phyloP scores from a whole-genome alignment of 177 flowering plant species.

The Telopea speciosissima region DNA sequence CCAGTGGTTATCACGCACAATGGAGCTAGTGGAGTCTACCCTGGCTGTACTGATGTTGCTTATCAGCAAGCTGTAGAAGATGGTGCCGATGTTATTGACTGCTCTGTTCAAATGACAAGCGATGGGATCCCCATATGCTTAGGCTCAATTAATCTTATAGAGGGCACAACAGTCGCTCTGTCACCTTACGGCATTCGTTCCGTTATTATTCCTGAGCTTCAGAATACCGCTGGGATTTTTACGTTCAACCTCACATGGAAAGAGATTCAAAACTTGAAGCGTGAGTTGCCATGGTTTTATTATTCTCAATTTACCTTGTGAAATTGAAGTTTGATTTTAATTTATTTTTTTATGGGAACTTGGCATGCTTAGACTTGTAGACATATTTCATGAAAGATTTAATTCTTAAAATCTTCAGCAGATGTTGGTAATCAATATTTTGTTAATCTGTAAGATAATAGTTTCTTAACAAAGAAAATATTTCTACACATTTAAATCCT shows the following conservation, averaged over 20 bases:
- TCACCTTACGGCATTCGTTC: slow-evolving; percentile 29
- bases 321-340: neutral
- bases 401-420: neutral
- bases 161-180: slow-evolving; percentile 43
- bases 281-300: slow-evolving; percentile 43
- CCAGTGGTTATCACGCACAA: slow-evolving; percentile 57
- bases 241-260: slow-evolving; percentile 68
- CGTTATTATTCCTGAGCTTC: slow-evolving; percentile 44
- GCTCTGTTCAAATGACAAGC: slow-evolving; percentile 78
- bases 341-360: neutral
- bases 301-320: neutral
- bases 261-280: slow-evolving; percentile 56
- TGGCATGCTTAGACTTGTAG: neutral
- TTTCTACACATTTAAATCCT: neutral
- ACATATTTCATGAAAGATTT: neutral
- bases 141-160: slow-evolving; percentile 63
- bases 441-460: neutral
- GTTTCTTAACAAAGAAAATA: neutral
- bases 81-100: slow-evolving; percentile 83
- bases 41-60: slow-evolving; percentile 79
- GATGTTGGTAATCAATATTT: neutral
- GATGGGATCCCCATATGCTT: slow-evolving; percentile 80
- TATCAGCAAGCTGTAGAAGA: slow-evolving; percentile 67
- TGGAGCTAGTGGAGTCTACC: slow-evolving; percentile 90
- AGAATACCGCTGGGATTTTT: slow-evolving; percentile 41